Base-by-base conservation (phyloP, 2,329 filamentous ascomycete species). In the Zasmidium cellare region DNA sequence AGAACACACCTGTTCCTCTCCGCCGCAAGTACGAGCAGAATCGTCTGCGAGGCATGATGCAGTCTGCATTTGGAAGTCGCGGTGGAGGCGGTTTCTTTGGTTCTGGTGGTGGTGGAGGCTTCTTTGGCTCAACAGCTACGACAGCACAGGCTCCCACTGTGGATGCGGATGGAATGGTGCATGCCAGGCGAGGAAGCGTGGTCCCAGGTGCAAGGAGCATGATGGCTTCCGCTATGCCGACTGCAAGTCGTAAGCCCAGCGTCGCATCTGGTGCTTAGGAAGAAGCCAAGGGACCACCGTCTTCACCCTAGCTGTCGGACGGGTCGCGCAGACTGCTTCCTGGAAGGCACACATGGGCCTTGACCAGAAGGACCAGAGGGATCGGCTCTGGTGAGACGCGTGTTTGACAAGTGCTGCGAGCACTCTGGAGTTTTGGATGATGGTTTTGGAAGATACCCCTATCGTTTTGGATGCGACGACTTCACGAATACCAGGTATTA, bases 41-140 rank as follows among this genome's bases (percentile, higher is more conserved):
- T 35, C 82, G 85, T 41, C 83, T 87, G 76, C 86, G 84, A 65
- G 83, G 86, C 69, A 84, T 85, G 80, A 77, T 87, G 31, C 80
- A 79, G 5, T 82, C 83, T 60, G 84, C 84, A 0, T 75, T 87
- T 25, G 81, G 81, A 5, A 55, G 47, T 23, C 46, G 53, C 19
- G 47, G 57, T 18, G 52, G 62, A 11, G 51, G 54, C 22, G 50
- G 55, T 46, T 41, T 60, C 5, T 62, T 64, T 23, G 59, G 57
- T 9, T 49, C 51, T 19, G 59, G 58, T 16, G 53, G 61, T 3
- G 64, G 60, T 35, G 45, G 45, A 35, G 53, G 53, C 20, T 49
- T 57, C 25, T 53, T 53, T 25, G 49, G 49, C 14, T 47, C 49
- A 6, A 25, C 31, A 31, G 31, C 16, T n/a, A 16, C 49, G 16